phyloP scores from a whole-genome alignment of 108 stramenopile species.

The Nannochloropsis gaditana region DNA sequence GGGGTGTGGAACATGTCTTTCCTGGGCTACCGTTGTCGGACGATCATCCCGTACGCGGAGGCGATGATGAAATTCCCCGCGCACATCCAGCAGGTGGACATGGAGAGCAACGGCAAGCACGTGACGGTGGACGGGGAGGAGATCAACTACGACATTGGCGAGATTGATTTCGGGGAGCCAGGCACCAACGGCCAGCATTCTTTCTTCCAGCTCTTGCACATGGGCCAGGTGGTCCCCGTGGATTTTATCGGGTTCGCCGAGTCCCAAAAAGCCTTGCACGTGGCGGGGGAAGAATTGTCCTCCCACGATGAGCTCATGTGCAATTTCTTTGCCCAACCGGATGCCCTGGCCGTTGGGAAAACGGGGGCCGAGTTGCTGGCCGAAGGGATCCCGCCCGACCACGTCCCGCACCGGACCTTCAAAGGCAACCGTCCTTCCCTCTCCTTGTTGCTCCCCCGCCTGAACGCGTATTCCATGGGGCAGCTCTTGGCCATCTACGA shows the following conservation, averaged over 20 bases:
- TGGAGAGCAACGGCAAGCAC: constrained; percentile 85
- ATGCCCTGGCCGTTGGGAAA: constrained; percentile 91
- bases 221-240: constrained; percentile 36
- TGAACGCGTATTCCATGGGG: constrained; percentile 88
- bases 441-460: constrained; percentile 78
- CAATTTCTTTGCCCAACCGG: constrained; percentile 97
- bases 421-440: constrained; percentile 94
- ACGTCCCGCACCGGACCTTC: constrained; percentile 77
- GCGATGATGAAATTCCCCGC: constrained; percentile 93
- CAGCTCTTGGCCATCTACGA: constrained; percentile 94
- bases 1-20: constrained; percentile 98
- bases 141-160: constrained; percentile 61
- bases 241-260: constrained; percentile 49
- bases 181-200: constrained; percentile 99
- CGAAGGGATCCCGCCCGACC: constrained; percentile 53
- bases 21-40: constrained; percentile 80
- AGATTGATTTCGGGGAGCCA: constrained; percentile 98
- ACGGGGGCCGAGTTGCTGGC: constrained; percentile 66
- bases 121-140: constrained; percentile 73
- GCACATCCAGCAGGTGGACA: constrained; percentile 98
- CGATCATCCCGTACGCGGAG: constrained; percentile 93
- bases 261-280: constrained; percentile 44
- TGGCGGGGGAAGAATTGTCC: constrained; percentile 39
- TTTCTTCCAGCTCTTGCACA: constrained; percentile 93
- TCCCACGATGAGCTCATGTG: constrained; percentile 97